A percentile compares a stretch with the other conserved stretches of the same genome.
Evolutionary conservation across 495 filamentous ascomycete genomes (phyloP).

Genomic region (Aspergillus conjunctus): DNA sequence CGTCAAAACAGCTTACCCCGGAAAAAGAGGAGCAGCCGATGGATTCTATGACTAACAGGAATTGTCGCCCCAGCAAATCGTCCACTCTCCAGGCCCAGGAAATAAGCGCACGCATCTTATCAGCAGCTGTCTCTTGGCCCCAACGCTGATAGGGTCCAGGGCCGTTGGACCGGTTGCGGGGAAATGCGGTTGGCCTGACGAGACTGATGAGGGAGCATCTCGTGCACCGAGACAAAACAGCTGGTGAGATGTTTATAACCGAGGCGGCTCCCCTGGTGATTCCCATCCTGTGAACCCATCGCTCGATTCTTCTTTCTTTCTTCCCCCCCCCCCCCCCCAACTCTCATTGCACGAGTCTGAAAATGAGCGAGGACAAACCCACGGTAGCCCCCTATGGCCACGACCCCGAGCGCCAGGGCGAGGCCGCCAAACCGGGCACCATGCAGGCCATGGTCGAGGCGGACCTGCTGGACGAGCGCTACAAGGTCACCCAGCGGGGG

Average conservation of each 20-base stretch:
- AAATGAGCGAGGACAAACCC: conserved; percentile 11
- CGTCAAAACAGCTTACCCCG: too few relatives aligned
- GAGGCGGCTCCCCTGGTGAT: background rate
- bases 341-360: background rate
- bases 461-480: conserved; percentile 43
- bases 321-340: background rate
- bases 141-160: background rate
- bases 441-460: conserved; percentile 37
- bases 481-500: conserved; percentile 44
- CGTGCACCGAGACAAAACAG: too few relatives aligned
- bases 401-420: conserved; percentile 2
- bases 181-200: too few relatives aligned
- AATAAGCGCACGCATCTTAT: conserved; percentile 1
- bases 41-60: background rate
- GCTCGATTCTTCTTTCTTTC: background rate
- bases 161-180: conserved; percentile 11
- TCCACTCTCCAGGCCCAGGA: too few relatives aligned
- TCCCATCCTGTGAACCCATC: background rate
- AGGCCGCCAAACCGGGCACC: conserved; percentile 17
- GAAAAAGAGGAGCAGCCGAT: too few relatives aligned
- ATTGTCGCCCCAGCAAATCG: too few relatives aligned
- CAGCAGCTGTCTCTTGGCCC: conserved; percentile 14
- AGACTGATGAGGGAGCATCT: too few relatives aligned
- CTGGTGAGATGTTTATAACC: background rate
- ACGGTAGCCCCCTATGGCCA: conserved; percentile 3